A percentile compares a stretch with the other conserved stretches of the same genome.
These are phyloP conservation scores for Evernia prunastri DNA, from an alignment of 495 filamentous ascomycete genomes.

Conservation along the genomic window DNA sequence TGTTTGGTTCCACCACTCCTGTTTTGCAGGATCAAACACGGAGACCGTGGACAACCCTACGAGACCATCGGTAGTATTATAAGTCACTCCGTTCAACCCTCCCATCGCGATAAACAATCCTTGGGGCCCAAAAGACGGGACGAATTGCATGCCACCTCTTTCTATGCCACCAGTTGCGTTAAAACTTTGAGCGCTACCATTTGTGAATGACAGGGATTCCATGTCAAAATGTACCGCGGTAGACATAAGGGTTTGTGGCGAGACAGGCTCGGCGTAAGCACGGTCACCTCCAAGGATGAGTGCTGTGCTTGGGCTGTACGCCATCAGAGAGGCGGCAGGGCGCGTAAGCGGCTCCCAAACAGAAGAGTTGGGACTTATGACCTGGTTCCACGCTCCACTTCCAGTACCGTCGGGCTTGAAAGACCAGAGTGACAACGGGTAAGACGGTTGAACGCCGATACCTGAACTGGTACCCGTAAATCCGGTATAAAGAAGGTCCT, in stretches of 20 bases:
- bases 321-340: not conserved
- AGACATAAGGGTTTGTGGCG: not conserved
- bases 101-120: slow-evolving; percentile 18
- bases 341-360: not conserved
- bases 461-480: slow-evolving; percentile 5
- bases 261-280: not conserved
- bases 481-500: slow-evolving; percentile 16
- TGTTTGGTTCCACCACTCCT: slow-evolving; percentile 23
- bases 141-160: slow-evolving; percentile 14
- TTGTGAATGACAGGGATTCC: slow-evolving; percentile 2
- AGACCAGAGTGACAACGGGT: slow-evolving; percentile 12
- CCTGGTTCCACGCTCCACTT: slow-evolving; percentile 6
- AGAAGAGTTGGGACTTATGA: not conserved
- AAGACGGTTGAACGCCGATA: not conserved
- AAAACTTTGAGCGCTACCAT: slow-evolving; percentile 2
- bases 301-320: slow-evolving; percentile 5
- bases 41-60: slow-evolving; percentile 3
- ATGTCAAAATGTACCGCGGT: slow-evolving; percentile 12
- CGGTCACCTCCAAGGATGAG: slow-evolving; percentile 9
- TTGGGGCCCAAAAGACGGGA: slow-evolving; percentile 18
- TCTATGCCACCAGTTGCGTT: not conserved
- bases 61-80: not conserved
- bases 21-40: slow-evolving; percentile 13
- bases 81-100: not conserved
- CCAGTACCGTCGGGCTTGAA: slow-evolving; percentile 19